Base-by-base conservation (phyloP, 2,329 filamentous ascomycete genomes). In the Fusarium kyushuense region DNA sequence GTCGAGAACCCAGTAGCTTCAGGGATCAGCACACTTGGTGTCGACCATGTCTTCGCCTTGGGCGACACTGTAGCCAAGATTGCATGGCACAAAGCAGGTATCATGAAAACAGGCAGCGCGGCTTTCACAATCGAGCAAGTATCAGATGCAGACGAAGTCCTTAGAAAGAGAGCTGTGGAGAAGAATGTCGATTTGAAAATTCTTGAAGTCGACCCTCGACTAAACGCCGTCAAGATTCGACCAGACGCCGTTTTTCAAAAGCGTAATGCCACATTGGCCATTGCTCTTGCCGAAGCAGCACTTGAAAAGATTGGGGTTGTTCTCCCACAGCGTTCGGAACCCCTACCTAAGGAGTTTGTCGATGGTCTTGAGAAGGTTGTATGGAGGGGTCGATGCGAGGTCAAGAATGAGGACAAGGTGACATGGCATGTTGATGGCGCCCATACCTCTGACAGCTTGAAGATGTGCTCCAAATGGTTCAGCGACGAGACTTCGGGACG, bases 401-500 rank as follows among this genome's bases (percentile, higher is more conserved):
- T 84, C 40, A 87, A 85, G 72, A 70, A 78, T 5, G 86, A 88
- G 63, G 83, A 82, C 4, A 74, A 75, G 3, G 82, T 97, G 7
- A 84, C 84, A 17, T 99, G 95, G 94, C 91, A 94, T 75, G 87
- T 99, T 21, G 96, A 99, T 75, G 94, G 96, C 11, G 96, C 94
- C 4, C 96, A 99, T 79, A 99, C 95, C 0, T 84, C 91, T 5
- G 95, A 98, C 76, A 97, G 94, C 76, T 90, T 99, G 55, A 87
- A 91, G 67, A 86, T 93, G 69, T 93, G 93, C 6, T 90, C 90
- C 1, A 86, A 87, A 65, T 97, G 94, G 94, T 98, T 97, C 75
- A 87, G 88, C 3, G 77, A 78, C 12, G 83, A 86, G 72, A 81
- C 75, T n/a, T 74, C 76, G 30, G 63, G 62, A 47, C 74, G 72